These are phyloP conservation scores for Exophiala viscosa DNA, from an alignment of 2,329 filamentous ascomycete species.

Conservation along the genomic window DNA sequence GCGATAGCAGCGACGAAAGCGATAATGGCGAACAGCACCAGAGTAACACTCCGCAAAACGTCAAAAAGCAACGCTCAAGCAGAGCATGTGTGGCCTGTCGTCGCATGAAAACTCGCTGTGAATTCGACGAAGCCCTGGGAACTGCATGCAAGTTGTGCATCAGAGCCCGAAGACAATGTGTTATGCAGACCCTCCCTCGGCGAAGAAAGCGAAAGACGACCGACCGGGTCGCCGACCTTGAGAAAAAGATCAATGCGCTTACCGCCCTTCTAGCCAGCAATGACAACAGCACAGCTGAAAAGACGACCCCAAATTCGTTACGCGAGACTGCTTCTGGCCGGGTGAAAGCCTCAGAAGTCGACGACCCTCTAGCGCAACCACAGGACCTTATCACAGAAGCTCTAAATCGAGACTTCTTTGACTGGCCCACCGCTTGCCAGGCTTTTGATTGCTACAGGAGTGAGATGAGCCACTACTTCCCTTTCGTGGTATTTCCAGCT, in stretches of 20 bases:
- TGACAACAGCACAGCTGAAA: conserved; percentile 25
- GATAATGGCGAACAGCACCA: conserved; percentile 17
- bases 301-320: background rate
- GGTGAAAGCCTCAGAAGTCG: background rate
- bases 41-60: background rate
- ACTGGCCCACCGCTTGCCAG: conserved; percentile 47
- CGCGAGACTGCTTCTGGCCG: background rate
- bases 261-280: conserved; percentile 70
- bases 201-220: conserved; percentile 85
- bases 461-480: conserved; percentile 54
- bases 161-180: conserved; percentile 70
- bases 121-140: conserved; percentile 64
- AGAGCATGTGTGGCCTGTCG: conserved; percentile 72
- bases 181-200: conserved; percentile 71
- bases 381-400: conserved; percentile 40
- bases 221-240: conserved; percentile 79
- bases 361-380: background rate
- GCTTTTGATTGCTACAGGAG: conserved; percentile 55
- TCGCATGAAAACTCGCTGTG: conserved; percentile 78
- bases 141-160: conserved; percentile 68
- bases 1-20: conserved; percentile 20
- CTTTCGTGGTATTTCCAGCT: conserved; percentile 55
- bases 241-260: conserved; percentile 85
- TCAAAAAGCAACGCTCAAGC: conserved; percentile 28
- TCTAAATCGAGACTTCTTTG: conserved; percentile 49